Evolutionary conservation across 495 filamentous ascomycete genomes (phyloP), one percentile per base, ranked within the genome.

Genomic region (Hypoxylon crocopeplum): DNA sequence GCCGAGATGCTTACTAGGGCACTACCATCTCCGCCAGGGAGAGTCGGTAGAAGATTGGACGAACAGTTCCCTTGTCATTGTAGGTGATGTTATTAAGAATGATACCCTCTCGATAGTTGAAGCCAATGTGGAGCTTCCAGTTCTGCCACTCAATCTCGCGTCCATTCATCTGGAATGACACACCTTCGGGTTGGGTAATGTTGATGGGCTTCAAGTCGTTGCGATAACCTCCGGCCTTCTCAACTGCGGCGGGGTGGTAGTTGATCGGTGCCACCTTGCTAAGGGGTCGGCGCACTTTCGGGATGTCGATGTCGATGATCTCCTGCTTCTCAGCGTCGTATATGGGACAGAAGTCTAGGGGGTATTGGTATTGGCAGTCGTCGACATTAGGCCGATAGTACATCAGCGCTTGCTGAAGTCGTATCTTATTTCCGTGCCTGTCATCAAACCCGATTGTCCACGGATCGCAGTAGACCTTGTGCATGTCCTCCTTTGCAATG

Each of bases 401-500:
- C 90, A 97, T 96, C 30, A 97, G 77, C 12, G 92, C 93, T 72
- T 97, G 93, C 69, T 97, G 93, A 12, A 97, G 82, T 51, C 93
- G 87, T 22, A 91, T 80, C 27, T 79, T 81, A 64, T 75, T 92
- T 45, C 93, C 92, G 63, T 92, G 93, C 5, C 93, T 86, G 77
- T 95, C 92, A 67, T 97, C 93, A 64, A 91, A 96, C 15, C 93
- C 93, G 74, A 97, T 96, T 11, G 93, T 96, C 93, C 93, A 97
- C 10, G 93, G 91, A 39, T 79, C 76, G 74, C 91, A 95, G 72
- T 94, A 94, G 33, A 96, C 90, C 74, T 93, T 94, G 72, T 92
- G 71, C 92, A 95, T 97, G 61, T 96, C 91, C 59, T 90, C 83
- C 45, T 77, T 81, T 5, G 90, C 84, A 60, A 97, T 93, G n/a